phyloP scores from a whole-genome alignment of 1,284 basidiomycete genomes.

The Chondrostereum purpureum region DNA sequence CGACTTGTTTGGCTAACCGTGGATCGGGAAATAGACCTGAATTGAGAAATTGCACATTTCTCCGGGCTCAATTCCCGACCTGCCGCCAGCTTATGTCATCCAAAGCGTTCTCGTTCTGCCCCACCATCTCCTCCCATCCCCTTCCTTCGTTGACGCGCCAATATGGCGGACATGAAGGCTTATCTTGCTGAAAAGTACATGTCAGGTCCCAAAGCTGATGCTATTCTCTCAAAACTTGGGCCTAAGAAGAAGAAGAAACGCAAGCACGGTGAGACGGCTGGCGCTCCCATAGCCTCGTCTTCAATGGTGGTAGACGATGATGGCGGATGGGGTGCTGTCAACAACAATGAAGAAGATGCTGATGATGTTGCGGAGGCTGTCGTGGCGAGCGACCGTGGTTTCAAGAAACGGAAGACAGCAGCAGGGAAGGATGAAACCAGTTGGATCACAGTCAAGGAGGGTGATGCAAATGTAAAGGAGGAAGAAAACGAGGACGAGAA shows the following conservation, averaged over 20 bases:
- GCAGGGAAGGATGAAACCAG: slow-evolving; percentile 41
- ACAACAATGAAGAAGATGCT: slow-evolving; percentile 30
- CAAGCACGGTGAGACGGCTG: slow-evolving; percentile 36
- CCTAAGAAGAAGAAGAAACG: slow-evolving; percentile 71
- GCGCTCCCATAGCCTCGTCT: slow-evolving; percentile 26
- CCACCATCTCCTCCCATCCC: no score
- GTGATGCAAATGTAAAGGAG: slow-evolving; percentile 26
- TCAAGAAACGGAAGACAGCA: slow-evolving; percentile 58
- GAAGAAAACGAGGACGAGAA: slow-evolving; percentile 62
- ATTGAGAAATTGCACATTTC: no score
- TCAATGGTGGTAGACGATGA: slow-evolving; percentile 63
- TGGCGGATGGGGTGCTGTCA: slow-evolving; percentile 47
- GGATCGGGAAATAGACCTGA: no score
- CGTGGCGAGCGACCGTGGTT: slow-evolving; percentile 60
- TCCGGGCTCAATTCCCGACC: no score
- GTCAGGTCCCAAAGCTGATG: slow-evolving; percentile 95
- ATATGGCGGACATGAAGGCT: slow-evolving; percentile 52
- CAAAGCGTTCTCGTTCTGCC: no score
- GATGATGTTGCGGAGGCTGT: slow-evolving; percentile 56
- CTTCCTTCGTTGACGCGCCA: not conserved
- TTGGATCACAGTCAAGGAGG: slow-evolving; percentile 52
- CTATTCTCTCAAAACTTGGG: slow-evolving; percentile 71
- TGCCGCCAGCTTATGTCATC: no score
- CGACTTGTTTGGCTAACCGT: no score
- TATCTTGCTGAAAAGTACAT: slow-evolving; percentile 88